Evolutionary conservation across 1,284 basidiomycete species (phyloP).

Genomic region (Ceratobasidium sp.): DNA sequence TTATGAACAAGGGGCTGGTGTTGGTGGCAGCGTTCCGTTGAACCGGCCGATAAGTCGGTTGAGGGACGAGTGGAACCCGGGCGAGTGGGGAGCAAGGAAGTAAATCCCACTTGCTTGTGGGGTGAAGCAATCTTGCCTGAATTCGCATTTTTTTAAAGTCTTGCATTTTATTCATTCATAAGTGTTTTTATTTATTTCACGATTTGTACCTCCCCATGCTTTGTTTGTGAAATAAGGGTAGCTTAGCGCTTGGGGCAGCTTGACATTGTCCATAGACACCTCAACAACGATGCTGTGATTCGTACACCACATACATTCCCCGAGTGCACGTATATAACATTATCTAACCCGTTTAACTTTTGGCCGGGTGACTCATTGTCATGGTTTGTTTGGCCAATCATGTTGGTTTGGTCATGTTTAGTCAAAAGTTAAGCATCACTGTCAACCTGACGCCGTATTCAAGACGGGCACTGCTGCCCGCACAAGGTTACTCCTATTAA

Average conservation of each 20-base stretch:
- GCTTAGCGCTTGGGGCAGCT: constrained; percentile 63
- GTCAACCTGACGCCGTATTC: too few relatives aligned
- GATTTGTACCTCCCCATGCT: too few relatives aligned
- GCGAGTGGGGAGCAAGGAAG: constrained; percentile 23
- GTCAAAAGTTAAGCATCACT: too few relatives aligned
- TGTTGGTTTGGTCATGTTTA: too few relatives aligned
- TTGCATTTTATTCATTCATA: constrained; percentile 10
- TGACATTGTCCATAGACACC: constrained; percentile 92
- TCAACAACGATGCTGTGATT: constrained; percentile 89
- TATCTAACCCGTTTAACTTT: too few relatives aligned
- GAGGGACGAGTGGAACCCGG: constrained; percentile 26
- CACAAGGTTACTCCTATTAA: constrained; percentile 5
- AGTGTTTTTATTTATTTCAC: background rate
- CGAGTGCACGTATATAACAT: too few relatives aligned
- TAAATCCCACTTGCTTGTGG: background rate
- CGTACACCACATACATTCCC: constrained; percentile 72
- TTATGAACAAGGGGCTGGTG: constrained; percentile 11
- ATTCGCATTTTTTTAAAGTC: background rate
- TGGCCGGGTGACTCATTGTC: constrained; percentile 75
- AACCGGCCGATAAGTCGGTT: background rate
- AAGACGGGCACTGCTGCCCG: constrained; percentile 3
- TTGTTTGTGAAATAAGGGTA: too few relatives aligned
- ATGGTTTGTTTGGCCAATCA: constrained; percentile 77
- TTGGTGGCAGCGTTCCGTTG: constrained; percentile 4
- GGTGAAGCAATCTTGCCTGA: background rate